These are phyloP conservation scores for Colletotrichum paranaense DNA, from an alignment of 2,329 filamentous ascomycete genomes.

Conservation along the genomic window DNA sequence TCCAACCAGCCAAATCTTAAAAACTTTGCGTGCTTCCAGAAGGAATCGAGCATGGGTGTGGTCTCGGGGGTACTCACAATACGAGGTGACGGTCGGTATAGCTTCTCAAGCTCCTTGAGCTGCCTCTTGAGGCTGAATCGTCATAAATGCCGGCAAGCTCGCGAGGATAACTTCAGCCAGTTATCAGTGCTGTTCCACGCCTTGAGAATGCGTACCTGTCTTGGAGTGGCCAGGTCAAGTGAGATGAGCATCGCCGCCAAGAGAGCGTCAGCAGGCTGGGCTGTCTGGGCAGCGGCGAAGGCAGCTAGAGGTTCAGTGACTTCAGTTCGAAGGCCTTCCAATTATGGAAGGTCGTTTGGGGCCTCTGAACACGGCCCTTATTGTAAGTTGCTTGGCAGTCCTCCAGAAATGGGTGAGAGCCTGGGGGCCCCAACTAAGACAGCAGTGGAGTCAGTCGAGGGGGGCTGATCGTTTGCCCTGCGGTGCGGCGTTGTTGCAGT, in stretches of 20 bases:
- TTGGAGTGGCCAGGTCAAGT: not conserved
- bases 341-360: constrained; percentile 25
- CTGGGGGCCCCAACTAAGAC: not conserved
- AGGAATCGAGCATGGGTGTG: not conserved
- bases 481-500: constrained; percentile 2
- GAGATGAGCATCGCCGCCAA: constrained; percentile 16
- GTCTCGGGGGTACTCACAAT: not conserved
- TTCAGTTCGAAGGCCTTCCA: constrained; percentile 1
- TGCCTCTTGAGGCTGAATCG: constrained; percentile 19
- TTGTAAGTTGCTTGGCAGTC: constrained; percentile 9
- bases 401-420: not conserved
- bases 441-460: not conserved
- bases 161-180: constrained; percentile 1
- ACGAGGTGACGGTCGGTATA: not conserved
- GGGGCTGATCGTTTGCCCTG: constrained; percentile 2
- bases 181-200: not conserved
- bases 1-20: not conserved
- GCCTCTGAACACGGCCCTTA: not conserved
- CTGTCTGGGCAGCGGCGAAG: constrained; percentile 20
- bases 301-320: not conserved
- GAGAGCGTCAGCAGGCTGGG: constrained; percentile 29
- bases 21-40: not conserved
- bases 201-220: not conserved
- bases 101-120: not conserved
- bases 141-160: constrained; percentile 23